A percentile compares a stretch with the other conserved stretches of the same genome.
phyloP scores from a whole-genome alignment of 345 rosid genomes.

The Citrus medica region DNA sequence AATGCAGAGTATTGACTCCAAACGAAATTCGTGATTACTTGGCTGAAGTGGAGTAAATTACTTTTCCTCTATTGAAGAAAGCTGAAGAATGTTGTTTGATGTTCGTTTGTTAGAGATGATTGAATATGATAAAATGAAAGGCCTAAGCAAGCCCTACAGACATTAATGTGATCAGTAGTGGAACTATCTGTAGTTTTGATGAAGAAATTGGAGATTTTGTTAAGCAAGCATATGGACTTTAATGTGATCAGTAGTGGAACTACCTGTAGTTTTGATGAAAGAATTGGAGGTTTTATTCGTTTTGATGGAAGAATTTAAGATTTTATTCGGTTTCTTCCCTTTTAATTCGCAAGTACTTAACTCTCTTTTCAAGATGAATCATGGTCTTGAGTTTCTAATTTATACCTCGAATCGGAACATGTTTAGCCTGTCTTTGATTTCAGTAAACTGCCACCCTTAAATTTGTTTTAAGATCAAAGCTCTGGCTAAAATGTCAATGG shows the following conservation, averaged over 20 bases:
- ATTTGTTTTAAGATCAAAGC: too few relatives aligned
- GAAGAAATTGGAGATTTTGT: background rate
- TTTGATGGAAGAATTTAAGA: background rate
- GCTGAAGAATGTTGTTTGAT: background rate
- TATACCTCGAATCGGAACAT: too few relatives aligned
- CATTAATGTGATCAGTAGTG: background rate
- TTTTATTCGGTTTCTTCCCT: background rate
- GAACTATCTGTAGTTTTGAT: background rate
- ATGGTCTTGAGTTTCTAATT: too few relatives aligned
- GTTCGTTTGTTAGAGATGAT: background rate
- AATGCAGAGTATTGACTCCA: slow-evolving; percentile 71
- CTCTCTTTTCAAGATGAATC: background rate
- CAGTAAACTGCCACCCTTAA: too few relatives aligned
- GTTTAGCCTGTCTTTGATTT: too few relatives aligned
- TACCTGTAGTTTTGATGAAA: background rate
- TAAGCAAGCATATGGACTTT: background rate
- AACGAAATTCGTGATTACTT: slow-evolving; percentile 67
- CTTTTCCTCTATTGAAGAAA: background rate
- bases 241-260: background rate
- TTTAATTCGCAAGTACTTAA: background rate
- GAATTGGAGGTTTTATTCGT: background rate
- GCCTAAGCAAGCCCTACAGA: slow-evolving; percentile 1
- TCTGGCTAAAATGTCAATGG: too few relatives aligned
- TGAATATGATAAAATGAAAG: background rate
- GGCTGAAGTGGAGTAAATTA: slow-evolving; percentile 57